A percentile compares a stretch with the other conserved stretches of the same genome.
These are phyloP conservation scores for Penicillium cataractarum DNA, from an alignment of 495 filamentous ascomycete species.

Conservation along the genomic window DNA sequence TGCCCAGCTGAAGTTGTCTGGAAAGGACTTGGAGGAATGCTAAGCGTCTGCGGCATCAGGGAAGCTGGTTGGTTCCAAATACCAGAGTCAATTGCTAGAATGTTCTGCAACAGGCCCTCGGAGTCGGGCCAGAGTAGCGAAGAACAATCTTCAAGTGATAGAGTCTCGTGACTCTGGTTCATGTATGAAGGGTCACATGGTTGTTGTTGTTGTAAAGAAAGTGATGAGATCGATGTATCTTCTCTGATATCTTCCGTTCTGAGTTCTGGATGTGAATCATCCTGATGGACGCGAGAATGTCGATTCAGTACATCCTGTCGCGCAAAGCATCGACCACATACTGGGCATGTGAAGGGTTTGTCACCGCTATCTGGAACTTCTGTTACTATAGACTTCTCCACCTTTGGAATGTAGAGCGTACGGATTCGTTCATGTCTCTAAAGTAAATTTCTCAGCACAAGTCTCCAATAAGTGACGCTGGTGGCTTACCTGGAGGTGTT, in stretches of 20 bases:
- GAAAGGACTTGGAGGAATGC: neutral
- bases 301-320: neutral
- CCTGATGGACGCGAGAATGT: neutral
- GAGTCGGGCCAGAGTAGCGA: constrained; percentile 5
- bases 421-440: neutral
- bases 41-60: neutral
- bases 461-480: neutral
- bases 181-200: neutral
- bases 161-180: neutral
- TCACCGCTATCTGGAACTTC: neutral
- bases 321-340: neutral
- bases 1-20: neutral
- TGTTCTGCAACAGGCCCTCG: constrained; percentile 2
- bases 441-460: neutral
- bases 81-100: neutral
- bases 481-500: neutral
- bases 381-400: neutral
- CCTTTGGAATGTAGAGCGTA: neutral
- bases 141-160: constrained; percentile 5
- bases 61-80: neutral
- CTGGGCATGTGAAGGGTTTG: neutral
- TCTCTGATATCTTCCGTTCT: neutral
- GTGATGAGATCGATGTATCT: neutral
- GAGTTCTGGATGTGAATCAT: neutral
- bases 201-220: neutral